These are phyloP conservation scores for Bruguiera sexangula DNA, from an alignment of 345 rosid genomes.

Conservation along the genomic window DNA sequence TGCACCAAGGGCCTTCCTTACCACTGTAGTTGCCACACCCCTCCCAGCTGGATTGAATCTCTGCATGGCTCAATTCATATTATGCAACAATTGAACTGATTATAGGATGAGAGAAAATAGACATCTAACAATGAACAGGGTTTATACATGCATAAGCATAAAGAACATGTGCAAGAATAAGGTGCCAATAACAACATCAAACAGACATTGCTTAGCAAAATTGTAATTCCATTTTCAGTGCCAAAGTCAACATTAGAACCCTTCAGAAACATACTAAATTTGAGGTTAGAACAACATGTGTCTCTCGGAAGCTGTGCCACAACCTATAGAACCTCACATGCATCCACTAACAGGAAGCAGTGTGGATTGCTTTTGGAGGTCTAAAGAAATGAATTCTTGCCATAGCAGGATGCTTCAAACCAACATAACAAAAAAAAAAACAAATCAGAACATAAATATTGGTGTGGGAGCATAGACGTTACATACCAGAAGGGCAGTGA, in stretches of 20 bases:
- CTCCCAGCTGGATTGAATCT: slow-evolving; percentile 46
- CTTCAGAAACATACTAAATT: background rate
- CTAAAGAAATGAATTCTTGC: background rate
- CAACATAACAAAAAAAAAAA: background rate
- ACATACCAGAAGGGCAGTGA: slow-evolving; percentile 81
- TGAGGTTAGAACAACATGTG: too few relatives aligned
- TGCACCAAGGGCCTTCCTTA: slow-evolving; percentile 34
- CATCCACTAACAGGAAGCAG: background rate
- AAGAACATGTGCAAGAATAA: background rate
- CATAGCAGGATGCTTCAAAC: background rate
- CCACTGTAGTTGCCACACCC: slow-evolving; percentile 40
- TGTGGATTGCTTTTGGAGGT: background rate
- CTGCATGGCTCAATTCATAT: slow-evolving; percentile 39
- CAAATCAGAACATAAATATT: background rate
- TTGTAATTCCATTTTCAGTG: background rate
- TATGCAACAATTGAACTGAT: background rate
- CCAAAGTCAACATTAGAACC: background rate
- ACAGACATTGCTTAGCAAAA: background rate
- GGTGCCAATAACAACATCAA: slow-evolving; percentile 4
- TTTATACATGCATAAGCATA: background rate
- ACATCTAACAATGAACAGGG: background rate
- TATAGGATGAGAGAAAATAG: too few relatives aligned
- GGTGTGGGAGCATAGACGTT: slow-evolving; percentile 7
- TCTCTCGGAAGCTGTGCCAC: too few relatives aligned
- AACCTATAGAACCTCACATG: background rate